Conservation (phyloP, 441 rosid species). For the Jatropha podagrica region DNA sequence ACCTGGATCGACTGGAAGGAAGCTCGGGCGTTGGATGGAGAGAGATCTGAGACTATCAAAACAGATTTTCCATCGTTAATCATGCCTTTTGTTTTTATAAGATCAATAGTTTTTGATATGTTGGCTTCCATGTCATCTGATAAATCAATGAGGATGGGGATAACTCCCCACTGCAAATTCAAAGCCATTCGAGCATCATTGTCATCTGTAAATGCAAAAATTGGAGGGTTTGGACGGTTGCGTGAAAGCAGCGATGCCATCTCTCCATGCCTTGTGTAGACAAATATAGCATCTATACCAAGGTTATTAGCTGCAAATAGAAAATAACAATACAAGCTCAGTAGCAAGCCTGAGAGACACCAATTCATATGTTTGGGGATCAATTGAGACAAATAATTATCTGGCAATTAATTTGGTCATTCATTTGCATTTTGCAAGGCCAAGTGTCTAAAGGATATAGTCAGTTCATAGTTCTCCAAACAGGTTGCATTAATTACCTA, state of each 20-base stretch:
- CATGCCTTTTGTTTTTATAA: slow-evolving; percentile 87
- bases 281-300: slow-evolving; percentile 87
- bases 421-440: not conserved
- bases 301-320: slow-evolving; percentile 78
- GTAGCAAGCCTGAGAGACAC: not conserved
- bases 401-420: too few relatives aligned
- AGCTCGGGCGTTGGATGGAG: slow-evolving; percentile 36
- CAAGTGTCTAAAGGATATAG: not conserved
- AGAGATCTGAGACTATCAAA: slow-evolving; percentile 84
- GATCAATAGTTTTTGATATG: slow-evolving; percentile 68
- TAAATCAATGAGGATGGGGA: slow-evolving; percentile 78
- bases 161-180: slow-evolving; percentile 95
- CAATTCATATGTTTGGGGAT: not conserved
- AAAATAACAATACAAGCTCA: not conserved
- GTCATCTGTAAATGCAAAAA: slow-evolving; percentile 81
- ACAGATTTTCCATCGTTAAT: slow-evolving; percentile 79
- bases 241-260: slow-evolving; percentile 92
- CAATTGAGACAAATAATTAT: not conserved
- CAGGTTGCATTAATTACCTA: not conserved
- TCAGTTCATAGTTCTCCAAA: slow-evolving; percentile 1
- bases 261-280: slow-evolving; percentile 85
- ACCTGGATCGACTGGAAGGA: slow-evolving; percentile 63
- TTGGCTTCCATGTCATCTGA: slow-evolving; percentile 89
- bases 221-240: slow-evolving; percentile 90
- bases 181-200: slow-evolving; percentile 67